phyloP scores from a whole-genome alignment of 164 flowering plant genomes.

The Warburgia ugandensis region DNA sequence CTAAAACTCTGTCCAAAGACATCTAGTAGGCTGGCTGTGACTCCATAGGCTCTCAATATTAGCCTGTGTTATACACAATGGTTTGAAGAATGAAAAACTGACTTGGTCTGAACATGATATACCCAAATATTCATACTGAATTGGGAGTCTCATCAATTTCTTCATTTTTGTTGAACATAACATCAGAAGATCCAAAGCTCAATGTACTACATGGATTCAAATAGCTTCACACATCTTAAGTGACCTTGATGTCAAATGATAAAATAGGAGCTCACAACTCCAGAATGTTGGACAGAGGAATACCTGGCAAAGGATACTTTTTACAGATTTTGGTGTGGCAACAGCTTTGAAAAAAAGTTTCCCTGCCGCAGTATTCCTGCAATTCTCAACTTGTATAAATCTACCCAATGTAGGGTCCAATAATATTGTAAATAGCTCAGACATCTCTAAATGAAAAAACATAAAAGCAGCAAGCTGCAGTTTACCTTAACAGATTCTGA shows the following conservation, averaged over 20 bases:
- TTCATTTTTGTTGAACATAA: no score
- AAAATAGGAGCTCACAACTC: neutral
- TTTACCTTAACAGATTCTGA: conserved; percentile 73
- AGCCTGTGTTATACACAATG: no score
- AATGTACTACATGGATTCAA: neutral
- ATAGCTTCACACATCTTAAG: no score
- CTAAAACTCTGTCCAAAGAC: no score
- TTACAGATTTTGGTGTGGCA: conserved; percentile 81
- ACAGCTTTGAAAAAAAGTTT: conserved; percentile 56
- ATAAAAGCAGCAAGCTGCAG: neutral
- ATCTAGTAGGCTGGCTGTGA: no score
- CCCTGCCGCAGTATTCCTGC: conserved; percentile 74
- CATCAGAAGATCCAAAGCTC: no score
- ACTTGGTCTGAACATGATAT: neutral
- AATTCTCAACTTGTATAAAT: conserved; percentile 6
- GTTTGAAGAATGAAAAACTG: no score
- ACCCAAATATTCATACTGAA: no score
- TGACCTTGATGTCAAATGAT: no score
- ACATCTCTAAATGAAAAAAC: neutral
- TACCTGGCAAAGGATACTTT: conserved; percentile 86
- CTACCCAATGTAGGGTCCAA: neutral
- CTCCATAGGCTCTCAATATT: no score
- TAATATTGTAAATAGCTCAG: neutral
- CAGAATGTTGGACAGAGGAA: neutral
- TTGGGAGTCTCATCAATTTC: no score